phyloP scores from a whole-genome alignment of 2,329 filamentous ascomycete species.

The Sordariomycetes sp. region DNA sequence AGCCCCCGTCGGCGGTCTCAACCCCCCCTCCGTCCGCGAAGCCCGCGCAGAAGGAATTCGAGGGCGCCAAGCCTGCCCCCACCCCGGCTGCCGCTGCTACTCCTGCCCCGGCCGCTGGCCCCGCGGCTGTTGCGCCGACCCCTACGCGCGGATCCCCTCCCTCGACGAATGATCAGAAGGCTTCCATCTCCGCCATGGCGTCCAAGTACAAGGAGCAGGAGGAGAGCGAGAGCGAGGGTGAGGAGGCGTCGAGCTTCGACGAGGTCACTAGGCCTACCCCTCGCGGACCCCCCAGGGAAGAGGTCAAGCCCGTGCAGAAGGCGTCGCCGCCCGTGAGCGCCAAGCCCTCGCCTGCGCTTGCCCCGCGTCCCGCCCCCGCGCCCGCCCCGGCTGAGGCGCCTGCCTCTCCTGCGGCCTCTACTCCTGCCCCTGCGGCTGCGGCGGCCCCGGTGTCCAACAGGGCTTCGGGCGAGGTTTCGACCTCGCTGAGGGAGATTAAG shows the following conservation, averaged over 20 bases:
- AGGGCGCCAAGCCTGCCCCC: slow-evolving; percentile 11
- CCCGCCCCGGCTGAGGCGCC: slow-evolving; percentile 14
- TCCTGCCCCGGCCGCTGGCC: no score
- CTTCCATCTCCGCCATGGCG: slow-evolving; percentile 73
- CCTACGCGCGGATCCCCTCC: slow-evolving; percentile 36
- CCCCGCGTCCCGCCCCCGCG: slow-evolving; percentile 5
- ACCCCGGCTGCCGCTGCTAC: slow-evolving; percentile 5
- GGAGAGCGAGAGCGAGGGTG: slow-evolving; percentile 48
- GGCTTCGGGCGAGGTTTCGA: slow-evolving; percentile 29
- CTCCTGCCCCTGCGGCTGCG: slow-evolving; percentile 10
- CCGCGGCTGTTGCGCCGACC: slow-evolving; percentile 16
- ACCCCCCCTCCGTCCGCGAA: slow-evolving; percentile 21
- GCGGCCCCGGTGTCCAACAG: slow-evolving; percentile 12
- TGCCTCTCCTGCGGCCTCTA: slow-evolving; percentile 14
- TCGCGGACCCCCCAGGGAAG: slow-evolving; percentile 22
- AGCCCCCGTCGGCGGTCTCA: slow-evolving; percentile 19
- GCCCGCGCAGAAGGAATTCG: slow-evolving; percentile 12
- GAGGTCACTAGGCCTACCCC: slow-evolving; percentile 67
- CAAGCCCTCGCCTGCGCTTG: neutral
- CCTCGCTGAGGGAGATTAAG: slow-evolving; percentile 65
- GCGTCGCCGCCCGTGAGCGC: slow-evolving; percentile 11
- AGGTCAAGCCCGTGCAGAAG: slow-evolving; percentile 16
- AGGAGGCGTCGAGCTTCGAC: slow-evolving; percentile 73
- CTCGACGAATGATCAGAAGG: slow-evolving; percentile 72
- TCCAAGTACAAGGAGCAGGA: slow-evolving; percentile 72